Evolutionary conservation across 2,329 filamentous ascomycete species (phyloP).

Genomic region (Thelonectria discophora): DNA sequence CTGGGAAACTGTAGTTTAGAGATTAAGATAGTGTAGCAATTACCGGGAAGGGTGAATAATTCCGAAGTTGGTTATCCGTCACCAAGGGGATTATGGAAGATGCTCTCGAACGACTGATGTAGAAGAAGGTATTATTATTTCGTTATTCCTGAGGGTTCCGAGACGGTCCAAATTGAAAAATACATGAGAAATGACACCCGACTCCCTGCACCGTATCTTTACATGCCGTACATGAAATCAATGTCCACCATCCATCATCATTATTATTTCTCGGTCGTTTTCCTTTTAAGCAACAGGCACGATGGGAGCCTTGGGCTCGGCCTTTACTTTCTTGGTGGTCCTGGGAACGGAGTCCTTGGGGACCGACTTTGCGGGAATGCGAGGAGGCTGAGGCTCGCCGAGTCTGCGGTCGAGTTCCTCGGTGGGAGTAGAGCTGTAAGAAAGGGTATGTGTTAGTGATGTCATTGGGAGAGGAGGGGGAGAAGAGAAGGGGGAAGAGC

Average conservation of each 20-base stretch:
- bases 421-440: slow-evolving; percentile 15
- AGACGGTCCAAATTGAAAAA: background rate
- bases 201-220: slow-evolving; percentile 15
- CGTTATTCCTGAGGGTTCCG: background rate
- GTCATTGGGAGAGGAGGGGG: background rate
- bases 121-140: slow-evolving; percentile 9
- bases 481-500: background rate
- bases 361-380: slow-evolving; percentile 15
- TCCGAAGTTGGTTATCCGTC: slow-evolving; percentile 1
- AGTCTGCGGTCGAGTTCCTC: slow-evolving; percentile 25
- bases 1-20: slow-evolving; percentile 42
- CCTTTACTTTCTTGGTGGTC: slow-evolving; percentile 4
- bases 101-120: slow-evolving; percentile 1
- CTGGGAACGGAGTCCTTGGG: slow-evolving; percentile 7
- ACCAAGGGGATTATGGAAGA: background rate
- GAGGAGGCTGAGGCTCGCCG: slow-evolving; percentile 21
- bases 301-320: slow-evolving; percentile 11
- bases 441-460: background rate
- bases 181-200: slow-evolving; percentile 6
- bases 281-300: slow-evolving; percentile 5
- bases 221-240: slow-evolving; percentile 12
- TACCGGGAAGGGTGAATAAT: slow-evolving; percentile 17
- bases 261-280: background rate
- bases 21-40: slow-evolving; percentile 43
- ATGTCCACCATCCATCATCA: background rate